Percentiles rank a stretch among this genome's conserved stretches.
Conservation (phyloP, 345 rosid genomes). For the Xanthoceras sorbifolium region DNA sequence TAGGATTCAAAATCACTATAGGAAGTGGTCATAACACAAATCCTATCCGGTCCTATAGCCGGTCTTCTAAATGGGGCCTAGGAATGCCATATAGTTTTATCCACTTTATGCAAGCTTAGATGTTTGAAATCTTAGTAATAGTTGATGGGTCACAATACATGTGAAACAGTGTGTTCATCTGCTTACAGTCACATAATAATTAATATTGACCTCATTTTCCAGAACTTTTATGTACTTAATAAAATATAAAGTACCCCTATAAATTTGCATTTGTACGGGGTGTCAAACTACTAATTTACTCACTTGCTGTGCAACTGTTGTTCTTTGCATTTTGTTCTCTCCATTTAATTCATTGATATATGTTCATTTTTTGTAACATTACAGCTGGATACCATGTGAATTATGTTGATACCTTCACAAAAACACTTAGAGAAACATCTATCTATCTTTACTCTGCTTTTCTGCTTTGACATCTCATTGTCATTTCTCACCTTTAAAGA, state of each 20-base stretch:
- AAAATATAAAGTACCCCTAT: too few species aligned
- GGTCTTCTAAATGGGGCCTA: too few species aligned
- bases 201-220: neutral
- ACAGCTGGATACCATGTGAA: neutral
- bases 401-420: neutral
- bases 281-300: neutral
- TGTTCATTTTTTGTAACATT: neutral
- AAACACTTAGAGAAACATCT: neutral
- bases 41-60: too few species aligned
- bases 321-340: too few species aligned
- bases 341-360: neutral
- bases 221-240: neutral
- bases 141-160: neutral
- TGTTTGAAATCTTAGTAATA: constrained; percentile 1
- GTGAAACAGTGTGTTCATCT: neutral
- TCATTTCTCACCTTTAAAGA: neutral
- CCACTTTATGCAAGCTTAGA: neutral
- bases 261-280: neutral
- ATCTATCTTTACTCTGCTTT: neutral
- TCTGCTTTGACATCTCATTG: neutral
- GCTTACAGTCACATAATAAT: neutral
- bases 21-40: neutral
- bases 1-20: neutral
- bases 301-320: neutral
- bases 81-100: neutral